Evolutionary conservation across 768 basidiomycete species (phyloP).

Genomic region (Gloeopeniophorella convolvens): DNA sequence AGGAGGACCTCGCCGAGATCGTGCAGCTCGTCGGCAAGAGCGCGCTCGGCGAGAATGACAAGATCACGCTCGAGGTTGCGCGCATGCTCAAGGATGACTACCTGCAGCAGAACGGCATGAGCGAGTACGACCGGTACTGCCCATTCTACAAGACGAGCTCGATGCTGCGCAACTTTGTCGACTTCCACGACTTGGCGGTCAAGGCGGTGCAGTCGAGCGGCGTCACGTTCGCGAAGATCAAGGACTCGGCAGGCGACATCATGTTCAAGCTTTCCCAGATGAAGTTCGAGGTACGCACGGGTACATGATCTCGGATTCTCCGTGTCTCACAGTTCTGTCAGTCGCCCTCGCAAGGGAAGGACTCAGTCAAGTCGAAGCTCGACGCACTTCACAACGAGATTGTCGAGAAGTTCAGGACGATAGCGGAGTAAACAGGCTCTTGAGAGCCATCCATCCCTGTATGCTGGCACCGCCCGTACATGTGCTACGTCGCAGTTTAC

Average conservation of each 20-base stretch:
- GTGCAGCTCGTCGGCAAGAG: slow-evolving; percentile 99
- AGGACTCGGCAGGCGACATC: slow-evolving; percentile 78
- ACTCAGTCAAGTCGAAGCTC: slow-evolving; percentile 73
- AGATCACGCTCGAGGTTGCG: slow-evolving; percentile 96
- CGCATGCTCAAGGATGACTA: slow-evolving; percentile 97
- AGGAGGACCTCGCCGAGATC: slow-evolving; percentile 97
- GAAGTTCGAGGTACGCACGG: slow-evolving; percentile 86
- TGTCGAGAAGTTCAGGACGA: slow-evolving; percentile 84
- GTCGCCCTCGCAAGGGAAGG: slow-evolving; percentile 90
- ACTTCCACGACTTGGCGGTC: slow-evolving; percentile 87
- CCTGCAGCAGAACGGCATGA: slow-evolving; percentile 98
- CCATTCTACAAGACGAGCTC: slow-evolving; percentile 98
- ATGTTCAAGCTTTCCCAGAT: slow-evolving; percentile 98
- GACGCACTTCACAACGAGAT: slow-evolving; percentile 81
- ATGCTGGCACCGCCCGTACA: too few relatives aligned
- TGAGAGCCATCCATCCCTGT: too few relatives aligned
- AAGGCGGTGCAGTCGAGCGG: slow-evolving; percentile 80
- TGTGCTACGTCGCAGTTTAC: too few relatives aligned
- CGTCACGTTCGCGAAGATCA: slow-evolving; percentile 79
- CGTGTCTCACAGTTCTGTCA: slow-evolving; percentile 27
- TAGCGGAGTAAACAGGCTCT: slow-evolving; percentile 61
- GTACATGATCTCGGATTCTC: neutral
- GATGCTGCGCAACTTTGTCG: slow-evolving; percentile 93
- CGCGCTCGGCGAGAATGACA: slow-evolving; percentile 93
- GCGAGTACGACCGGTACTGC: slow-evolving; percentile 94